Conservation (phyloP, 106 monocot species). For the Platanthera guangdongensis region DNA sequence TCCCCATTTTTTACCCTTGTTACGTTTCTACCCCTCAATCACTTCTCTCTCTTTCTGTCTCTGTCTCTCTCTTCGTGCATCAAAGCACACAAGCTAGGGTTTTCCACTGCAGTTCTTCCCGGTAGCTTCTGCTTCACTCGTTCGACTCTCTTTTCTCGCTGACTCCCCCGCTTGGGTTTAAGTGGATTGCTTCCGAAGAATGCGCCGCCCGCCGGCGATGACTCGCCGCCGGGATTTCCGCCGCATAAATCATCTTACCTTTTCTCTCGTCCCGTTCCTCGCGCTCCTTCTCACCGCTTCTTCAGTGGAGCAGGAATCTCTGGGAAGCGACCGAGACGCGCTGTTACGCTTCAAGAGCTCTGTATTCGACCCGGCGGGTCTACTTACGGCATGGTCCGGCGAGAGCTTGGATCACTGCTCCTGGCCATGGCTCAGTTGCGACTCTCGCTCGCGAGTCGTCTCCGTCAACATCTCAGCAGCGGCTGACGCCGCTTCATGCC, state of each 20-base stretch:
- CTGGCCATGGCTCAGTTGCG: conserved; percentile 51
- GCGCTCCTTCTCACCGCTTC: neutral
- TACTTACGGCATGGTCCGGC: conserved; percentile 34
- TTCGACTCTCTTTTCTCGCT: neutral
- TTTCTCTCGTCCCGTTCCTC: neutral
- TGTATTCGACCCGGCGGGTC: conserved; percentile 36
- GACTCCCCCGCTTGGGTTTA: neutral
- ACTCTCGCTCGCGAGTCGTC: conserved; percentile 21
- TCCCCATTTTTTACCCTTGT: neutral
- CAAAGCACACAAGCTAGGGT: neutral
- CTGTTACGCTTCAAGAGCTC: conserved; percentile 47
- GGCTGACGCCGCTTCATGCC: conserved; percentile 2
- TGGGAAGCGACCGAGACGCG: conserved; percentile 14
- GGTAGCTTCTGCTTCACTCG: neutral
- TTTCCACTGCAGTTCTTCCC: neutral
- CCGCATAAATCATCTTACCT: neutral
- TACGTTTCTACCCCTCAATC: neutral
- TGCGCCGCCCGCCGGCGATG: conserved; percentile 18
- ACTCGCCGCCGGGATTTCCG: conserved; percentile 11
- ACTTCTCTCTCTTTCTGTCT: neutral
- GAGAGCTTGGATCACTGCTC: conserved; percentile 20
- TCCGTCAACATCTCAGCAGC: conserved; percentile 27
- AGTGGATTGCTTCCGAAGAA: conserved; percentile 5
- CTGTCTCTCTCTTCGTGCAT: neutral
- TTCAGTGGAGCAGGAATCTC: neutral